Base-by-base conservation (phyloP, 257 asterid species). In the Nicotiana tabacum region DNA sequence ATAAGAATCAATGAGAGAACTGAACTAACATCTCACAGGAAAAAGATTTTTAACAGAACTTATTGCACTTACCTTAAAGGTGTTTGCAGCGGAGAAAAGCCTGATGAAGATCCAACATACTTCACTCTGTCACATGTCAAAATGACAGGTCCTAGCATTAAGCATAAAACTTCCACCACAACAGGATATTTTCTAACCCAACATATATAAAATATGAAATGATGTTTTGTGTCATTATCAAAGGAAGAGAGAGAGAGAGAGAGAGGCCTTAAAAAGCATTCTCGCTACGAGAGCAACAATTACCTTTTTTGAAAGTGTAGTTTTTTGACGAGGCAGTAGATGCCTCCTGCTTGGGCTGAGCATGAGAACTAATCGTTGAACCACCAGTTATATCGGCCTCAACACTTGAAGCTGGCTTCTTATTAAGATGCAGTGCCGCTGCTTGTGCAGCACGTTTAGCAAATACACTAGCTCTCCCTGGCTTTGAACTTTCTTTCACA, bases 61-160 rank as follows among this genome's bases (percentile, higher is more conserved):
- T 76, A 27, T 3, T 51, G 83, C 83, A 81, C 57, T 66, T 90
- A 95, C 98, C 96, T 91, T 37, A 86, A 70, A 82, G 94, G 85
- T 68, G 89, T 60, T 85, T 90, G 95, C 85, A 84, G 24, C 4
- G 92, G 87, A 87, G 93, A 83, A 83, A 89, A 84, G 29, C 91
- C 89, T 66, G 93, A 66, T 43, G 92, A 68, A 53, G 92, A 70
- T 83, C 97, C 97, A 61, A 93, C 87, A 74, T 90, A 93, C 89
- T 89, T 92, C 77, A 95, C 97, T 83, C 94, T 86, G 82, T 95
- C 99, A 81, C 99, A 98, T 95, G 91, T 85, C 85, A 91, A 83
- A 77, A 61, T 74, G 81, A 80, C 37, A 82, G 79, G 66, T 17
- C 55, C 37, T 51, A 51, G 64, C 80, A 76, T 51, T 27, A 51